Conservation (phyloP, 2,329 filamentous ascomycete genomes). For the Fusarium udum region DNA sequence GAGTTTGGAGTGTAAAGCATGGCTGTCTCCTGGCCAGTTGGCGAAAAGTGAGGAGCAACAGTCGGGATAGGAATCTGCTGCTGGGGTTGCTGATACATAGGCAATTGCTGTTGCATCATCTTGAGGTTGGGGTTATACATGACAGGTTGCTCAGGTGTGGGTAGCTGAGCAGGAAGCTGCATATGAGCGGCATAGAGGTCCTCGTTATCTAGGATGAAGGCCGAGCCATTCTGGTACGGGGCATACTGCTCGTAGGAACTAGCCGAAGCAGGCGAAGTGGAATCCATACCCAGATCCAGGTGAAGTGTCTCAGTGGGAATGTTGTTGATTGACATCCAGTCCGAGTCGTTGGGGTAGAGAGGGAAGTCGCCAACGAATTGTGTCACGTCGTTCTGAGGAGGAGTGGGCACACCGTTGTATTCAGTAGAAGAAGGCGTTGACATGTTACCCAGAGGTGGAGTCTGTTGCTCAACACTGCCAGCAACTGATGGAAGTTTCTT, state of each 20-base stretch:
- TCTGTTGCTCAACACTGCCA: slow-evolving; percentile 59
- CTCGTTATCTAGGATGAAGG: slow-evolving; percentile 69
- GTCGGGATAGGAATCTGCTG: slow-evolving; percentile 41
- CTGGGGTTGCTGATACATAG: slow-evolving; percentile 42
- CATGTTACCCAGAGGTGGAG: slow-evolving; percentile 69
- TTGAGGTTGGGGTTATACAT: slow-evolving; percentile 53
- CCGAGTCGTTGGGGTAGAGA: slow-evolving; percentile 57
- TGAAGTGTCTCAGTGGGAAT: slow-evolving; percentile 49
- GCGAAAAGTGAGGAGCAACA: slow-evolving; percentile 68
- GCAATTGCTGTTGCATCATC: slow-evolving; percentile 54
- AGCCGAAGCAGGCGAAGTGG: slow-evolving; percentile 52
- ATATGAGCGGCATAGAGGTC: slow-evolving; percentile 69
- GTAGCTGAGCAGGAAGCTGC: slow-evolving; percentile 63
- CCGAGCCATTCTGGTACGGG: slow-evolving; percentile 67
- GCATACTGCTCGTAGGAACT: slow-evolving; percentile 63
- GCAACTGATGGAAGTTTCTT: slow-evolving; percentile 63
- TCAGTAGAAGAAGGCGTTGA: slow-evolving; percentile 68
- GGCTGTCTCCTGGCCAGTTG: slow-evolving; percentile 71
- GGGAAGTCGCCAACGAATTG: slow-evolving; percentile 57
- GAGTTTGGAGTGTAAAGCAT: slow-evolving; percentile 76
- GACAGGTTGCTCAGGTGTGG: slow-evolving; percentile 47
- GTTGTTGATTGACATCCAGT: slow-evolving; percentile 54
- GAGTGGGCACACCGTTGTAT: slow-evolving; percentile 65
- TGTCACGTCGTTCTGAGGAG: slow-evolving; percentile 59
- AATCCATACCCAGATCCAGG: slow-evolving; percentile 52